Evolutionary conservation across 345 rosid species (phyloP).

Genomic region (Reutealis trisperma): DNA sequence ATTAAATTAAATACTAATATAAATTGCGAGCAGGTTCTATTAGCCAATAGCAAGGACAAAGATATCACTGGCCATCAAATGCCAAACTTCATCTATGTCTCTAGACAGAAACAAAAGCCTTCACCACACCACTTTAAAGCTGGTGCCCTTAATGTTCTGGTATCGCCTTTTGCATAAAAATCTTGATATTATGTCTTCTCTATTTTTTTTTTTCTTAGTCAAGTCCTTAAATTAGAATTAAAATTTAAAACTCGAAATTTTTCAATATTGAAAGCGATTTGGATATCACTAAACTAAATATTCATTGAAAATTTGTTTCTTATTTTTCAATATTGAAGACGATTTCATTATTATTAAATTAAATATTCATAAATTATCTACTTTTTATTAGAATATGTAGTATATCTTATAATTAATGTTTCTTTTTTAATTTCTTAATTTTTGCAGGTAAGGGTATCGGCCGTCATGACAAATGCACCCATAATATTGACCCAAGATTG

Average conservation of each 20-base stretch:
- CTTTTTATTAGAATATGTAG: slow-evolving; percentile 1
- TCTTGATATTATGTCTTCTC: neutral
- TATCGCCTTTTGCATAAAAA: slow-evolving; percentile 3
- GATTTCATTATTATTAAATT: too few relatives aligned
- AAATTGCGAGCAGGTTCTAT: slow-evolving; percentile 37
- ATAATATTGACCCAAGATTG: slow-evolving; percentile 71
- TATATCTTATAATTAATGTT: neutral
- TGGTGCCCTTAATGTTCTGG: slow-evolving; percentile 80
- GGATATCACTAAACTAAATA: too few relatives aligned
- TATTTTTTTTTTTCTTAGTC: too few relatives aligned
- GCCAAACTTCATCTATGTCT: slow-evolving; percentile 73
- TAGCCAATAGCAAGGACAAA: slow-evolving; percentile 42
- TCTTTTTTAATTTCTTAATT: neutral
- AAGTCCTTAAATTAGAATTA: too few relatives aligned
- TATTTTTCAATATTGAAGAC: too few relatives aligned
- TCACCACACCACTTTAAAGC: slow-evolving; percentile 69
- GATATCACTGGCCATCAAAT: slow-evolving; percentile 36
- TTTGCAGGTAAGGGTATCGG: slow-evolving; percentile 68
- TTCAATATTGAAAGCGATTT: too few relatives aligned
- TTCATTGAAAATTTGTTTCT: too few relatives aligned
- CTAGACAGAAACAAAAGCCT: slow-evolving; percentile 57
- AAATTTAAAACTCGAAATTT: too few relatives aligned
- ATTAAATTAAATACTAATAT: too few relatives aligned
- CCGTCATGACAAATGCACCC: slow-evolving; percentile 63
- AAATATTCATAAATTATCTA: neutral